Conservation (phyloP, 768 basidiomycete genomes). For the Coprinellus micaceus region DNA sequence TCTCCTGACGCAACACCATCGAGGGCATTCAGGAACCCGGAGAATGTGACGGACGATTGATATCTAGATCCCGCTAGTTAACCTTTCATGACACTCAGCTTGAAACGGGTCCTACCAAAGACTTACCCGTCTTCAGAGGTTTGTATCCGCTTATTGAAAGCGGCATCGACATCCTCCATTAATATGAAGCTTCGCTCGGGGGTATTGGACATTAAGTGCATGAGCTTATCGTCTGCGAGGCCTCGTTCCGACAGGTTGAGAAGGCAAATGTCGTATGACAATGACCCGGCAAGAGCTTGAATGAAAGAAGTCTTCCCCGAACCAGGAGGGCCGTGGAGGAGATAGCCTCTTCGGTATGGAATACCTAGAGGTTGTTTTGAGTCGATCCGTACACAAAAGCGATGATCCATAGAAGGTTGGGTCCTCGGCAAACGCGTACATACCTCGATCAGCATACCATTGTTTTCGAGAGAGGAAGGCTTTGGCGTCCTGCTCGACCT, state of each 20-base stretch:
- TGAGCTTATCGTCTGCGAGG: slow-evolving; percentile 93
- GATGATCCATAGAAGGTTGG: too few species aligned
- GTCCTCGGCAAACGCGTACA: too few species aligned
- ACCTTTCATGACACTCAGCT: slow-evolving; percentile 10
- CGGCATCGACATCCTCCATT: slow-evolving; percentile 96
- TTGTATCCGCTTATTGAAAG: slow-evolving; percentile 90
- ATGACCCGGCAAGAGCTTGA: slow-evolving; percentile 88
- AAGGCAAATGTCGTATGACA: slow-evolving; percentile 94
- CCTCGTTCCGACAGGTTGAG: slow-evolving; percentile 95
- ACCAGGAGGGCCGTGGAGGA: slow-evolving; percentile 93
- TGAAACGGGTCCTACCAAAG: not conserved
- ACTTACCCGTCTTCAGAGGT: slow-evolving; percentile 88
- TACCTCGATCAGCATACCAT: slow-evolving; percentile 97
- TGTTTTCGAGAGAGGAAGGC: slow-evolving; percentile 78
- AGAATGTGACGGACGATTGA: slow-evolving; percentile 95
- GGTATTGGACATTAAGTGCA: slow-evolving; percentile 86
- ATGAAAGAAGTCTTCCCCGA: slow-evolving; percentile 99
- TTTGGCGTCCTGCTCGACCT: slow-evolving; percentile 75
- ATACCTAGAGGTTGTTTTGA: too few species aligned
- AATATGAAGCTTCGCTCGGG: slow-evolving; percentile 93
- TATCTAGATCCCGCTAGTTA: slow-evolving; percentile 49
- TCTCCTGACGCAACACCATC: slow-evolving; percentile 98
- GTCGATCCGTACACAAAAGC: too few species aligned
- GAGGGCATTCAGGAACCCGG: slow-evolving; percentile 92
- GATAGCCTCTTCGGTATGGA: slow-evolving; percentile 93